phyloP scores from a whole-genome alignment of 192 early-diverging fungal genomes.

The Piromyces sp. region DNA sequence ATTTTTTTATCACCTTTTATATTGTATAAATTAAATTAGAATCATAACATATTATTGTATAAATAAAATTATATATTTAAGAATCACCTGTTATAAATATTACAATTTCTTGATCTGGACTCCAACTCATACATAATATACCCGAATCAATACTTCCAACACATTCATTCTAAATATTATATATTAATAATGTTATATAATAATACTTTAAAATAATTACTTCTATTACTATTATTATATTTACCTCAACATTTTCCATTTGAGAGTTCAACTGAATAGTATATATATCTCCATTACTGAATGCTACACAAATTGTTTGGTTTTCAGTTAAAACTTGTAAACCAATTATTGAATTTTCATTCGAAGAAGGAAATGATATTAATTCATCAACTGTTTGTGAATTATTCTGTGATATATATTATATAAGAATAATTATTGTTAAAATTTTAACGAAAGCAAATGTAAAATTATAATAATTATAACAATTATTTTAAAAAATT shows the following conservation, averaged over 20 bases:
- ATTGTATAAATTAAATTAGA: too few relatives aligned
- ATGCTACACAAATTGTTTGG: constrained; percentile 29
- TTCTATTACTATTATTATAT: not conserved
- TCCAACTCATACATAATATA: constrained; percentile 57
- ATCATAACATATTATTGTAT: too few relatives aligned
- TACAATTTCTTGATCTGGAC: constrained; percentile 76
- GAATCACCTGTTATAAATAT: constrained; percentile 53
- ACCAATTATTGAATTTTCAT: constrained; percentile 11
- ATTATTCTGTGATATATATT: not conserved
- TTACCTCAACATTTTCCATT: not conserved
- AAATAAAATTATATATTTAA: too few relatives aligned
- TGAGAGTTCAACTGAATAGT: not conserved
- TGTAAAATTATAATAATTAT: not conserved
- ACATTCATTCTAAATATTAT: constrained; percentile 4
- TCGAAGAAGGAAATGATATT: not conserved
- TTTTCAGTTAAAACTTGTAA: constrained; percentile 32
- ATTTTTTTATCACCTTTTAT: constrained; percentile 43
- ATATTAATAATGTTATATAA: too few relatives aligned
- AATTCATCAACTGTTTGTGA: not conserved
- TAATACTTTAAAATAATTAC: too few relatives aligned
- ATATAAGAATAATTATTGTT: not conserved
- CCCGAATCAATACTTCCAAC: constrained; percentile 63
- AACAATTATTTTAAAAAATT: not conserved
- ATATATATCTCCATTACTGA: constrained; percentile 36
- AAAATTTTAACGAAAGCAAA: too few relatives aligned